Base-by-base conservation (phyloP, 2,329 filamentous ascomycete genomes). In the Stagonosporopsis vannaccii region DNA sequence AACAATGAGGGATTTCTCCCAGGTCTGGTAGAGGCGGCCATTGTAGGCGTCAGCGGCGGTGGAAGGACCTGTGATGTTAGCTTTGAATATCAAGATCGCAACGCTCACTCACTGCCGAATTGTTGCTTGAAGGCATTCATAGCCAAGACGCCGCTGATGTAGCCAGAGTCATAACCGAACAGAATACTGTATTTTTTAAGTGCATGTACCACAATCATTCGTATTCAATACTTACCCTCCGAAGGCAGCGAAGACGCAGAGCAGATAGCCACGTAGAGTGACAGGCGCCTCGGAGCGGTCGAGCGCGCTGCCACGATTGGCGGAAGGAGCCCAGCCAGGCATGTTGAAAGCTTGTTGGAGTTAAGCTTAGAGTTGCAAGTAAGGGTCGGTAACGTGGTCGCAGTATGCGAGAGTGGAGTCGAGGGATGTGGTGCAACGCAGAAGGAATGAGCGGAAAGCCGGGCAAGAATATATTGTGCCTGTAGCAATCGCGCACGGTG, bases 111-210 rank as follows among this genome's bases (percentile, higher is more conserved):
- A 70, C 68, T 42, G 43, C 72, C 72, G 53, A 73, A 74, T 43
- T 68, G 59, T 37, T 72, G 65, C 63, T 74, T 73, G 66, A 75
- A 74, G 52, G 61, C 73, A 53, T 72, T 63, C 74, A 76, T 77
- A 13, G 60, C 84, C 36, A 84, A 78, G 56, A 88, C 85, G 72
- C 86, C 86, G 73, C 86, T 87, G 80, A 90, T 90, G 78, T 90
- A 90, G 65, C 89, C 90, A 37, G 88, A 90, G 69, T 92, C 90
- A 77, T 90, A 92, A 45, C 90, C 90, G 77, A 91, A 90, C 80
- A 91, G 89, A 77, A 91, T 57, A 19, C 54, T 48, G 17, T 4
- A 15, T 0, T 12, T 5, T 5, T 6, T 56, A 5, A 42, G 23
- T 19, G 25, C n/a, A 11, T 12, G 4, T 42, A 25, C 3, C 11